Conservation (phyloP, 1,284 basidiomycete species). For the Farysia itapuensis region DNA sequence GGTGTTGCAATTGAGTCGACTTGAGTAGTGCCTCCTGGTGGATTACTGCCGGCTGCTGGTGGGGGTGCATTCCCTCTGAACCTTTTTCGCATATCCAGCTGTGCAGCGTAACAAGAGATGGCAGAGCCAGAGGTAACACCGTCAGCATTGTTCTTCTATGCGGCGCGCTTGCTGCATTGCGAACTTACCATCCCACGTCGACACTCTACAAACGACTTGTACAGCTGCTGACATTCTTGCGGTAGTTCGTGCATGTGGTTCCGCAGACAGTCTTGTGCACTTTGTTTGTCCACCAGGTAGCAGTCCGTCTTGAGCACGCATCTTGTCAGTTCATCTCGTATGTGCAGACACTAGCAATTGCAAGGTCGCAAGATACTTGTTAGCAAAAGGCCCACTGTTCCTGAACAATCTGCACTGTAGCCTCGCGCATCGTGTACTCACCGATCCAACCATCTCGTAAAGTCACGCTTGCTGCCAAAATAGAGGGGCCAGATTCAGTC, state of each 20-base stretch:
- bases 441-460: not conserved
- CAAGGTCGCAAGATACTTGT: too few species aligned
- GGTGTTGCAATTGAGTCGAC: slow-evolving; percentile 8
- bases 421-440: not conserved
- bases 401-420: too few species aligned
- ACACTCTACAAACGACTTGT: slow-evolving; percentile 48
- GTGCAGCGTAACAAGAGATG: not conserved
- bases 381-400: too few species aligned
- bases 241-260: slow-evolving; percentile 42
- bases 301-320: slow-evolving; percentile 43
- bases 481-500: too few species aligned
- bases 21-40: slow-evolving; percentile 34
- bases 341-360: slow-evolving; percentile 36
- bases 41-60: slow-evolving; percentile 16
- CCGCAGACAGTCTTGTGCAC: slow-evolving; percentile 43
- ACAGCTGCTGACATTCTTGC: slow-evolving; percentile 43
- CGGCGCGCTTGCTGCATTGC: not conserved
- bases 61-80: slow-evolving; percentile 44
- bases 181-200: slow-evolving; percentile 44
- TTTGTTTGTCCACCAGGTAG: slow-evolving; percentile 27
- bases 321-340: slow-evolving; percentile 39
- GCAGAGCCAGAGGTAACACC: not conserved
- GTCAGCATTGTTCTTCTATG: not conserved
- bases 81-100: slow-evolving; percentile 46
- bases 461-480: slow-evolving; percentile 4